Evolutionary conservation across 2,329 filamentous ascomycete species (phyloP), one percentile per base, ranked within the genome.

Genomic region (Exophiala aquamarina): DNA sequence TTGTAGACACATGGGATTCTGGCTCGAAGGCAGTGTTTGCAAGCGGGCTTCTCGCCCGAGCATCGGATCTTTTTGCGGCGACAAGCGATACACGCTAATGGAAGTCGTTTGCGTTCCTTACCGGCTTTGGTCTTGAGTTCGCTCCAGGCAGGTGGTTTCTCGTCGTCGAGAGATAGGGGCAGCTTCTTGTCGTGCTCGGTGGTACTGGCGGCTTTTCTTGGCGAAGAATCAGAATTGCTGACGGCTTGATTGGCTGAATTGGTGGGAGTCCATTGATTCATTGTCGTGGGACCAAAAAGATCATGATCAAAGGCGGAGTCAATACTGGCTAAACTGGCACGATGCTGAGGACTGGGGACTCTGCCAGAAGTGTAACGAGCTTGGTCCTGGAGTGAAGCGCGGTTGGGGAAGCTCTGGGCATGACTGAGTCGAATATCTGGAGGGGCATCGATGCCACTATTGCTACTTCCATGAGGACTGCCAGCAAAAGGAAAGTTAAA

Each of bases 1-100:
- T 97, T 97, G 77, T 97, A 98, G 3, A 97, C 91, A 65, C 93
- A 98, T 2, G 92, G 92, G 59, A 95, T 94, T 34, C 92, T 82
- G 41, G 92, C 95, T 47, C 91, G 82, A 49, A 94, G 76, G 64
- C 93, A 97, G 70, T 97, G 93, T 68, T 95, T 96, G 75, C 93
- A 98, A 1, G 91, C 89, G 2, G 93, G 93, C 68, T 96, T 97
- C 73, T 97, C 93, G 49, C 93, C 93, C 0, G 92, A 97, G 66
- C 93, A 98, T 43, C 92, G 84, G 55, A 98, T 97, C 74, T 98
- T 98, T 73, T 98, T 98, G 61, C 93, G 81, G 26, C 93, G 82
- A 63, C 93, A 98, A 29, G 91, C 91, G 61, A 97, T 96, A 65
- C 93, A 98, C 13, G 93, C 93, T 42, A 97, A 75, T 2, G 93